phyloP scores from a whole-genome alignment of 139 green algal genomes.

The Edaphochlamys debaryana region DNA sequence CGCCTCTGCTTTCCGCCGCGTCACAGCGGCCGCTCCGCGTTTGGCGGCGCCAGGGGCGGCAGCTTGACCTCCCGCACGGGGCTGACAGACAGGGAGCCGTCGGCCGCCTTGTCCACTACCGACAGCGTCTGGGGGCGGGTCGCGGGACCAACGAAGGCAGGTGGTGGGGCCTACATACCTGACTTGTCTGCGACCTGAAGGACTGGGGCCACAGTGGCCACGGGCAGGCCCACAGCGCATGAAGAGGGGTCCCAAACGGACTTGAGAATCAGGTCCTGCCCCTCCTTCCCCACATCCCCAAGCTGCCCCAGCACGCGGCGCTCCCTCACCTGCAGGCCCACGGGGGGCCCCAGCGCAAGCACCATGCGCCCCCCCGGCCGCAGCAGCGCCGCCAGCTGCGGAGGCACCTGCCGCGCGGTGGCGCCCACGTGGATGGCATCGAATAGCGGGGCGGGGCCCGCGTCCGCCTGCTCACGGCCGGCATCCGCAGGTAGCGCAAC shows the following conservation, averaged over 20 bases:
- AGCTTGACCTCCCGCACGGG: constrained; percentile 69
- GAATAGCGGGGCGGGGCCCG: constrained; percentile 82
- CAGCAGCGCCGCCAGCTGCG: constrained; percentile 71
- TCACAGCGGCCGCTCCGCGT: constrained; percentile 21
- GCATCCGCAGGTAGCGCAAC: too few species aligned
- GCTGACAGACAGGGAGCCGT: constrained; percentile 29
- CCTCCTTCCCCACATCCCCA: too few species aligned
- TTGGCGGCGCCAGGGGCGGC: constrained; percentile 61
- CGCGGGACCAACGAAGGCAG: not conserved
- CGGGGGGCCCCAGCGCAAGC: constrained; percentile 73
- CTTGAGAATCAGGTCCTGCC: too few species aligned
- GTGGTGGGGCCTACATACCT: too few species aligned
- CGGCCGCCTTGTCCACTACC: constrained; percentile 69
- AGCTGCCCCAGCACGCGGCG: not conserved
- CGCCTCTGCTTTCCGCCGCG: too few species aligned
- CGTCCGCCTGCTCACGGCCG: too few species aligned
- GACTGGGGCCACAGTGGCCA: too few species aligned
- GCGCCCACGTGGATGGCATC: constrained; percentile 96
- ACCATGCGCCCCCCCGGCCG: constrained; percentile 78
- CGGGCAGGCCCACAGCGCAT: too few species aligned
- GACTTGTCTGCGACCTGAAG: not conserved
- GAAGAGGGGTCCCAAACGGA: not conserved
- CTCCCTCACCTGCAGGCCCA: constrained; percentile 19
- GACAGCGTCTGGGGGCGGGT: constrained; percentile 53
- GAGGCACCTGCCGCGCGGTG: constrained; percentile 78